Evolutionary conservation across 106 monocot genomes (phyloP).

Genomic region (Vanilla planifolia): DNA sequence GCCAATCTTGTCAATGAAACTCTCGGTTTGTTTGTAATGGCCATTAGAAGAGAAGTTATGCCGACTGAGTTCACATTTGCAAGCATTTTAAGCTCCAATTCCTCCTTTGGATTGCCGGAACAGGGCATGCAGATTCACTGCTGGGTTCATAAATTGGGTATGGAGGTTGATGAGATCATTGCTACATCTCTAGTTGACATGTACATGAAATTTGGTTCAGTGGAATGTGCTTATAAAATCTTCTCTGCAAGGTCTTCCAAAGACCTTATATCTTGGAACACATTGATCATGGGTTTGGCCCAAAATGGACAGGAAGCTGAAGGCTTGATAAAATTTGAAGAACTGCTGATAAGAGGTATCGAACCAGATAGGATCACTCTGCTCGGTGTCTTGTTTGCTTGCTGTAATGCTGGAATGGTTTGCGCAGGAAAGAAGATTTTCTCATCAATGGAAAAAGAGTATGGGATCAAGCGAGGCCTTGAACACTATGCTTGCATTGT

Average conservation of each 20-base stretch:
- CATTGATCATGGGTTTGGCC: conserved; percentile 63
- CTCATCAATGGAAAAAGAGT: conserved; percentile 42
- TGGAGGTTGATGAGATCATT: conserved; percentile 42
- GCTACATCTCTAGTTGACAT: conserved; percentile 55
- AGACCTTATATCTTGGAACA: conserved; percentile 58
- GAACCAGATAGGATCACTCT: conserved; percentile 67
- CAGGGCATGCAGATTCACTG: conserved; percentile 53
- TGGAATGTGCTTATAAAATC: conserved; percentile 31
- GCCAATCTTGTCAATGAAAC: conserved; percentile 32
- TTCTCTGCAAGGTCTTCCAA: conserved; percentile 34
- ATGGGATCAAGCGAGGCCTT: conserved; percentile 19
- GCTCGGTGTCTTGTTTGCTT: conserved; percentile 50
- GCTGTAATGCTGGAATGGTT: conserved; percentile 38
- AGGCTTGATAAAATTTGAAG: conserved; percentile 40
- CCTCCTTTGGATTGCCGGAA: conserved; percentile 29
- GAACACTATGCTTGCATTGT: conserved; percentile 55
- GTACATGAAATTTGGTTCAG: conserved; percentile 49
- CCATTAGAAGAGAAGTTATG: conserved; percentile 20
- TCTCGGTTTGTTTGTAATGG: conserved; percentile 29
- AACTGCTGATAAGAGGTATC: conserved; percentile 22
- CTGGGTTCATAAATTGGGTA: conserved; percentile 40
- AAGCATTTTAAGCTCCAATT: conserved; percentile 45
- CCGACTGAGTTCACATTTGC: conserved; percentile 72
- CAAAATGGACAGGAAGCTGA: conserved; percentile 36
- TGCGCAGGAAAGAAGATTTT: conserved; percentile 43